Evolutionary conservation across 2,329 filamentous ascomycete species (phyloP), one percentile per base, ranked within the genome.

Genomic region (Sporothrix variecibatus): DNA sequence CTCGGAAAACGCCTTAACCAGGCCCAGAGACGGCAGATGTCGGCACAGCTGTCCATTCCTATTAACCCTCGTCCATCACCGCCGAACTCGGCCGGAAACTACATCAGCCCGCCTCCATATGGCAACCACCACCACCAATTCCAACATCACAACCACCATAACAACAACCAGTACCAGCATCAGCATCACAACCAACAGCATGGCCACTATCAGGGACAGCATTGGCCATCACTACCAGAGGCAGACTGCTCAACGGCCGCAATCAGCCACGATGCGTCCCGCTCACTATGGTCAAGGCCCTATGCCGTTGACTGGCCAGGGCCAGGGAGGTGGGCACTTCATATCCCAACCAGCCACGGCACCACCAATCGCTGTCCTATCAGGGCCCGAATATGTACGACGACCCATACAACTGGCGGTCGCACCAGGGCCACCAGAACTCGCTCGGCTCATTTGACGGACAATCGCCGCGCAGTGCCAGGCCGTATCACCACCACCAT

Each of bases 11-110:
- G 89, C 28, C 86, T 84, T 2, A 92, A 92, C 75, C 90, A 92
- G 78, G 89, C 89, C 1, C 88, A 91, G 77, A 85, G 89, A 68
- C 86, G 89, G 28, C 88, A 91, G 78, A 89, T 90, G 87, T 90
- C 85, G 73, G 85, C 88, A 4, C 87, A 91, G 76, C 78, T 90
- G 23, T 85, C 87, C 0, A 86, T 91, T 64, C 85, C 88, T 4
- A 84, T 91, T 71, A 87, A 90, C 75, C 80, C 84, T 15, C 84
- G 84, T 73, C 78, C 81, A 23, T 80, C 82, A 20, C 77, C 79
- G 71, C 75, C 79, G 23, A 77, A 79, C 20, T 74, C 80, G 60
- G 78, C 78, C 31, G 79, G 80, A 38, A 76, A 79, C 17, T 79
- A 81, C 75, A 78, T 78, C 28, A 81, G 79, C 34, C 77, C 81